phyloP scores from a whole-genome alignment of 2,329 filamentous ascomycete species.

The Dothistroma septosporum region DNA sequence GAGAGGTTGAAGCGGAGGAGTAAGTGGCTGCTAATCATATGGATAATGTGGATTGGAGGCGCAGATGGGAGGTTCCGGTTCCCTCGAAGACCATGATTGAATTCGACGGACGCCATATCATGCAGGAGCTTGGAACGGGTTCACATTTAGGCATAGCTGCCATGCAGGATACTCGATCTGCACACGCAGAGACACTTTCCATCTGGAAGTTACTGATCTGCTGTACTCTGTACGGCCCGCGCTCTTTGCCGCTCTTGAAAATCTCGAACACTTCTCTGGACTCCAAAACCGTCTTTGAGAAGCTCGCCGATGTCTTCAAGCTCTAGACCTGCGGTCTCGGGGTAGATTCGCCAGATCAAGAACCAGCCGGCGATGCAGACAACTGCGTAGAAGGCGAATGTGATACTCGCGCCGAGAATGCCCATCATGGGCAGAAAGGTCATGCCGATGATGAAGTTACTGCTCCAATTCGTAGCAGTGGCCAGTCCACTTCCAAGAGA shows the following conservation, averaged over 20 bases:
- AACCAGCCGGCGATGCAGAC: conserved; percentile 67
- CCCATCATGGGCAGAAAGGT: conserved; percentile 89
- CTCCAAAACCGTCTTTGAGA: conserved; percentile 68
- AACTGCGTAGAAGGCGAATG: conserved; percentile 73
- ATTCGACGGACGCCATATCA: too few species aligned
- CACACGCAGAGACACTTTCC: neutral
- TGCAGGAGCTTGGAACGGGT: too few species aligned
- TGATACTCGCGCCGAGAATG: conserved; percentile 64
- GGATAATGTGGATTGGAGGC: neutral
- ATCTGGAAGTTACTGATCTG: neutral
- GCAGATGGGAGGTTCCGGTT: too few species aligned
- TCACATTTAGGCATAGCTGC: too few species aligned
- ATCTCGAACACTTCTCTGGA: conserved; percentile 24
- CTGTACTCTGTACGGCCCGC: neutral
- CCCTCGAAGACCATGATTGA: too few species aligned
- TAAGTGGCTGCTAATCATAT: neutral
- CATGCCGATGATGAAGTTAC: conserved; percentile 80
- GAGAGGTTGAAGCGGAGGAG: conserved; percentile 2
- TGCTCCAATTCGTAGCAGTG: conserved; percentile 81
- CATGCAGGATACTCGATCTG: neutral
- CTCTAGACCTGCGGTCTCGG: conserved; percentile 76
- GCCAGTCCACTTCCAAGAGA: conserved; percentile 67
- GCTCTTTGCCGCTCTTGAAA: conserved; percentile 8
- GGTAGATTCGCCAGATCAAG: conserved; percentile 65
- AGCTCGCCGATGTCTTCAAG: conserved; percentile 75